These are phyloP conservation scores for Niebla homalea DNA, from an alignment of 495 filamentous ascomycete species.

Conservation along the genomic window DNA sequence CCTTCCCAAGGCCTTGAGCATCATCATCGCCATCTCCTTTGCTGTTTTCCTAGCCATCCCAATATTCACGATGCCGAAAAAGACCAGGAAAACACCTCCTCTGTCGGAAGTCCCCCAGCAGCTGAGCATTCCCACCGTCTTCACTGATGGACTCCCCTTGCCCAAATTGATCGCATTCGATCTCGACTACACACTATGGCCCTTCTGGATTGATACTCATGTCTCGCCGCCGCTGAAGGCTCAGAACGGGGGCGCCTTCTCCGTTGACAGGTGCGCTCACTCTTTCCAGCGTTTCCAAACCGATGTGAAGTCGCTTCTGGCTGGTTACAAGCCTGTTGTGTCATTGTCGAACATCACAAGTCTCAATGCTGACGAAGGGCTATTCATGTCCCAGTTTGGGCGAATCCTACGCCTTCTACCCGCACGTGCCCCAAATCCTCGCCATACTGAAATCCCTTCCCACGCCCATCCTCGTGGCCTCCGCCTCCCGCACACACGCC, in stretches of 20 bases:
- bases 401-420: constrained; percentile 72
- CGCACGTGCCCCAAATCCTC: constrained; percentile 60
- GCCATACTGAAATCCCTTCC: constrained; percentile 35
- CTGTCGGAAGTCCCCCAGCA: constrained; percentile 1
- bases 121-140: constrained; percentile 38
- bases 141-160: constrained; percentile 66
- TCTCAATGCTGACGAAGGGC: too few relatives aligned
- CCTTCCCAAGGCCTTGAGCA: too few relatives aligned
- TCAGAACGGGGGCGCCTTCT: constrained; percentile 41
- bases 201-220: constrained; percentile 94
- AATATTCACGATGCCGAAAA: constrained; percentile 5
- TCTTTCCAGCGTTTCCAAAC: neutral
- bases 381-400: constrained; percentile 38
- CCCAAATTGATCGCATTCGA: constrained; percentile 85
- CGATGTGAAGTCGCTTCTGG: neutral
- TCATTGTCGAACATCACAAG: too few relatives aligned
- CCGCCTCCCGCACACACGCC: constrained; percentile 71
- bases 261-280: constrained; percentile 31
- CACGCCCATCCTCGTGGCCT: constrained; percentile 47
- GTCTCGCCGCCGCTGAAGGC: constrained; percentile 66
- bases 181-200: constrained; percentile 95
- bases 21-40: neutral
- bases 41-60: neutral
- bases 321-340: too few relatives aligned
- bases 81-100: constrained; percentile 2